Base-by-base conservation (phyloP, 2,329 filamentous ascomycete genomes). In the Rutstroemia sydowiana region DNA sequence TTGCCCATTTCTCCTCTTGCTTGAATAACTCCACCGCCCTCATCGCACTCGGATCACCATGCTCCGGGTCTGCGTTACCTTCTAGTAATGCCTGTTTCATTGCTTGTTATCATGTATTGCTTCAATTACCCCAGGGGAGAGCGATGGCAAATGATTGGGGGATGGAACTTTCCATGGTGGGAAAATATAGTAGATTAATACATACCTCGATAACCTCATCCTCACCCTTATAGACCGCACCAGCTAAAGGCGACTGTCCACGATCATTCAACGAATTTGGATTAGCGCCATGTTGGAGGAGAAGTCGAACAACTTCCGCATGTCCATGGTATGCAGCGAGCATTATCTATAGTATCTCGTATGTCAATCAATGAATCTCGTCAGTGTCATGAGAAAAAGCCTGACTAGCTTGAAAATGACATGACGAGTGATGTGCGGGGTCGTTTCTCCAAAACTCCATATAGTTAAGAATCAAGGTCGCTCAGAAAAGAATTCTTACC, bases 161-260 rank as follows among this genome's bases (percentile, higher is more conserved):
- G n/a, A n/a, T n/a, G n/a, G n/a, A 39, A 39, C 13, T 10, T 21
- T 20, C 13, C 21, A 31, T 21, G 3, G 6, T n/a, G 28, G 14
- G 30, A n/a, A 10, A 23, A 13, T 46, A 44, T 28, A 5, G 21
- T 20, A 3, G 21, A 28, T n/a, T 36, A 14, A 46, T 40, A 5
- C 66, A 46, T 54, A 78, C 75, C 64, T 78, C 77, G 9, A 88
- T 75, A 2, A 88, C 79, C 3, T 76, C 77, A 50, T 78, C 75
- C 62, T 85, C 82, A 10, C 79, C 79, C 67, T 88, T 88, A 66
- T 88, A 88, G 8, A 88, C 80, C 0, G 84, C 84, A 0, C 85
- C 85, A 0, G 84, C 84, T 3, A 88, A 71, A 0, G 82, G 80
- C 56, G 81, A 85, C 68, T 88, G 85, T 0, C 81, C 81, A 41